Percentiles rank a stretch among this genome's conserved stretches.
Evolutionary conservation across 1,284 basidiomycete genomes (phyloP).

Genomic region (Cutaneotrichosporon spelunceum): DNA sequence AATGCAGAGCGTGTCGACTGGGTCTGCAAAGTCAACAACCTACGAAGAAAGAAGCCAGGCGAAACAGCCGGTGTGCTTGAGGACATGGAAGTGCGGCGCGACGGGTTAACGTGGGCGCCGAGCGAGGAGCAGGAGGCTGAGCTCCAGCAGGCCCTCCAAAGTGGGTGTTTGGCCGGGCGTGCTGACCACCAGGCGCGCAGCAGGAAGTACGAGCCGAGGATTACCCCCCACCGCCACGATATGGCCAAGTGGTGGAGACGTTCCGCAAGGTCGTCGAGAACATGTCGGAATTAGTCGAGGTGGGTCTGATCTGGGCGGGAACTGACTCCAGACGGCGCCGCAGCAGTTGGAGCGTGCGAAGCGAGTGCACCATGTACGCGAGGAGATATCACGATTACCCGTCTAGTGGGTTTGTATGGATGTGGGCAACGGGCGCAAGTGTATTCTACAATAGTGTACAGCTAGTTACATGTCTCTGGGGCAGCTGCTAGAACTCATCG

Average conservation of each 20-base stretch:
- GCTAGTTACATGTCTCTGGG: neutral
- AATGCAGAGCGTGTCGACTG: constrained; percentile 64
- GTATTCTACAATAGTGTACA: constrained; percentile 5
- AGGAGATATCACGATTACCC: constrained; percentile 34
- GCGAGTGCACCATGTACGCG: constrained; percentile 47
- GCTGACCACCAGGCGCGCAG: constrained; percentile 5
- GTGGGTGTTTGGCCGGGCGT: neutral
- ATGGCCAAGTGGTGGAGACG: constrained; percentile 37
- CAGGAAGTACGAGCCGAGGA: constrained; percentile 18
- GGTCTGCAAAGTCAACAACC: constrained; percentile 64
- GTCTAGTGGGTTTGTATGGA: neutral
- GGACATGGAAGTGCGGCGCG: constrained; percentile 56
- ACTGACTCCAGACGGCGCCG: constrained; percentile 36
- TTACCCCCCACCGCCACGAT: constrained; percentile 35
- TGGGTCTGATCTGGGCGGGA: constrained; percentile 23
- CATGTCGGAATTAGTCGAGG: constrained; percentile 37
- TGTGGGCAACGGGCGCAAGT: neutral
- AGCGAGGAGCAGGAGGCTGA: constrained; percentile 31
- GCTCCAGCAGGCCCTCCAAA: neutral
- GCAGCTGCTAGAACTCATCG: constrained; percentile 31
- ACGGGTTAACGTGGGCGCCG: constrained; percentile 49
- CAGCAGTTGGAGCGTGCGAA: constrained; percentile 44
- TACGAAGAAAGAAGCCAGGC: constrained; percentile 59
- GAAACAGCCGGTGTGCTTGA: constrained; percentile 57
- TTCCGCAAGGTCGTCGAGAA: constrained; percentile 35